Evolutionary conservation across 768 basidiomycete species (phyloP).

Genomic region (Tricholoma sp.): DNA sequence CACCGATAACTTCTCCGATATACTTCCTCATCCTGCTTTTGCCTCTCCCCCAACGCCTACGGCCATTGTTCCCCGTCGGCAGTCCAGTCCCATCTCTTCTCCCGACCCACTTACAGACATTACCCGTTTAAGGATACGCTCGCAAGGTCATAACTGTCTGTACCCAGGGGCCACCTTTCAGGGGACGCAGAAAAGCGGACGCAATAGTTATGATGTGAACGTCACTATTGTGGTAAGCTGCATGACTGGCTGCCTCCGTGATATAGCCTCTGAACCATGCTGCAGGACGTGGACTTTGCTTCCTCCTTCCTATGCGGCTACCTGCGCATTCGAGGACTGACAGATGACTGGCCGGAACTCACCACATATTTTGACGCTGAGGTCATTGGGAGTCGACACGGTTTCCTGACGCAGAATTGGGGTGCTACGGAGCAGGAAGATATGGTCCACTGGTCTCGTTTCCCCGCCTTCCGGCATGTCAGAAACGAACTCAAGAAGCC

Average conservation of each 20-base stretch:
- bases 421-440: constrained; percentile 90
- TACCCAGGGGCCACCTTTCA: constrained; percentile 87
- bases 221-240: constrained; percentile 84
- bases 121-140: constrained; percentile 68
- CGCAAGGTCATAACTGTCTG: constrained; percentile 69
- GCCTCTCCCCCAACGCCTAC: constrained; percentile 12
- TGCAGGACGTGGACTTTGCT: constrained; percentile 83
- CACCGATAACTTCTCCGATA: constrained; percentile 12
- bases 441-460: constrained; percentile 90
- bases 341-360: constrained; percentile 91
- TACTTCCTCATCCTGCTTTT: constrained; percentile 10
- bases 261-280: constrained; percentile 5
- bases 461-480: constrained; percentile 84
- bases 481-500: constrained; percentile 76
- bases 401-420: constrained; percentile 88
- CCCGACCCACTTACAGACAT: constrained; percentile 65
- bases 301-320: constrained; percentile 88
- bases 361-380: constrained; percentile 97
- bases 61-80: constrained; percentile 15
- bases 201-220: constrained; percentile 91
- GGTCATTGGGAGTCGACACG: constrained; percentile 87
- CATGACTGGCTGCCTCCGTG: constrained; percentile 7
- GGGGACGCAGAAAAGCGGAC: constrained; percentile 91
- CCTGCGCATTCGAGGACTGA: constrained; percentile 87
- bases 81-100: constrained; percentile 14